These are phyloP conservation scores for Colletotrichum viniferum DNA, from an alignment of 2,329 filamentous ascomycete species.

Conservation along the genomic window DNA sequence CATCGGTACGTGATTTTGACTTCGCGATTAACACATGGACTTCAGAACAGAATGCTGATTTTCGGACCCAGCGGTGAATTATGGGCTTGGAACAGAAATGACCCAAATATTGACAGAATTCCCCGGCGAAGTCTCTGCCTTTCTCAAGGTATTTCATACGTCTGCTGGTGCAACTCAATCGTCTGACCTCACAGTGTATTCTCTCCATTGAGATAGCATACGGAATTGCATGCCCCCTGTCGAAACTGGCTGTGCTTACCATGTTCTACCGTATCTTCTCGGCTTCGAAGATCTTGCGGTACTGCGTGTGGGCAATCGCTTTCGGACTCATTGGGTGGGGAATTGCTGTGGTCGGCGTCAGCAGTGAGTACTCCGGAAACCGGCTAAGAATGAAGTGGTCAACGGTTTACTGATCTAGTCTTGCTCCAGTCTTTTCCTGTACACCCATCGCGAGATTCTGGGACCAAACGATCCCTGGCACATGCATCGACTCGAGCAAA, in stretches of 20 bases:
- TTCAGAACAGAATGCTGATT: not conserved
- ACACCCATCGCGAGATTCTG: not conserved
- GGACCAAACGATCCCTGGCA: not conserved
- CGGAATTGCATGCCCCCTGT: not conserved
- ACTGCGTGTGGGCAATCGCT: not conserved
- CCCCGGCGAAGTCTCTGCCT: not conserved
- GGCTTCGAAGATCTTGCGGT: not conserved
- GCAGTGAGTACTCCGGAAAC: not conserved
- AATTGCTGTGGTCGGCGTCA: not conserved
- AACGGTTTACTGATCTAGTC: not conserved
- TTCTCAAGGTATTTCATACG: not conserved
- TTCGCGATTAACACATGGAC: not conserved
- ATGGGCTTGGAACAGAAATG: not conserved
- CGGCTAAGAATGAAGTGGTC: not conserved
- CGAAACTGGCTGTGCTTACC: not conserved
- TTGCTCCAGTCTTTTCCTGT: not conserved
- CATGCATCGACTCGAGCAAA: not conserved
- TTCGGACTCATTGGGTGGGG: not conserved
- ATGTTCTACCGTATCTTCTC: slow-evolving; percentile 7
- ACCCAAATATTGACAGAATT: not conserved
- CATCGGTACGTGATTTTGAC: not conserved
- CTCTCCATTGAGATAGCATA: not conserved
- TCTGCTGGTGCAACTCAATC: not conserved
- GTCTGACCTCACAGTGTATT: not conserved
- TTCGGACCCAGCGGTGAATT: not conserved